Evolutionary conservation across 2,329 filamentous ascomycete species (phyloP).

Genomic region (Myriangium duriaei): DNA sequence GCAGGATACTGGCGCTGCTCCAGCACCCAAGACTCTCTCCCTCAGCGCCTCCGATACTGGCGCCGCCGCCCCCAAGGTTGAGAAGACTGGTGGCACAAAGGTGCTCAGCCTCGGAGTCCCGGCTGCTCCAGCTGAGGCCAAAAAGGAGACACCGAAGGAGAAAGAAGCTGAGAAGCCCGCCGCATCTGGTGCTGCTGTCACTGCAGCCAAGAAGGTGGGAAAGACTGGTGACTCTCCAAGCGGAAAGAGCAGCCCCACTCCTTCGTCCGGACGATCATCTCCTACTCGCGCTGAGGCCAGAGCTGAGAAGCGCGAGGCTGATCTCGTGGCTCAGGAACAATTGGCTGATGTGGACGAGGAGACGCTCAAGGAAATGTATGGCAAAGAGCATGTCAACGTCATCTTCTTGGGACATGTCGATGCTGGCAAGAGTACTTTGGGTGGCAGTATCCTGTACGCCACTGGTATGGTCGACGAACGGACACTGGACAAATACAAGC

Average conservation of each 20-base stretch:
- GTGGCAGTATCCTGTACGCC: conserved; percentile 80
- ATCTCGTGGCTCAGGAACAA: conserved; percentile 75
- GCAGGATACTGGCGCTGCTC: conserved; percentile 42
- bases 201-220: conserved; percentile 79
- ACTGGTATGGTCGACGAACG: conserved; percentile 99
- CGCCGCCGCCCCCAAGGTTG: conserved; percentile 40
- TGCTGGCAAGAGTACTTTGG: conserved; percentile 92
- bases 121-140: conserved; percentile 34
- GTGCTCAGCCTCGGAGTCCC: conserved; percentile 54
- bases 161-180: conserved; percentile 32
- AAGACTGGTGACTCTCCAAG: conserved; percentile 60
- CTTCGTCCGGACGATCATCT: conserved; percentile 73
- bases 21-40: conserved; percentile 49
- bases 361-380: conserved; percentile 87
- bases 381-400: conserved; percentile 87
- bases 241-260: conserved; percentile 67
- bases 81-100: conserved; percentile 45
- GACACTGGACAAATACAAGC: conserved; percentile 96
- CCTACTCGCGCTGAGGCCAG: conserved; percentile 43
- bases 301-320: conserved; percentile 47
- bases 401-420: conserved; percentile 98
- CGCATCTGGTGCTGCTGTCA: conserved; percentile 70
- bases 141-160: conserved; percentile 36
- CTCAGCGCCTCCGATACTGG: conserved; percentile 37
- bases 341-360: conserved; percentile 66